phyloP scores from a whole-genome alignment of 148 eudicot genomes.

The Beta vulgaris region DNA sequence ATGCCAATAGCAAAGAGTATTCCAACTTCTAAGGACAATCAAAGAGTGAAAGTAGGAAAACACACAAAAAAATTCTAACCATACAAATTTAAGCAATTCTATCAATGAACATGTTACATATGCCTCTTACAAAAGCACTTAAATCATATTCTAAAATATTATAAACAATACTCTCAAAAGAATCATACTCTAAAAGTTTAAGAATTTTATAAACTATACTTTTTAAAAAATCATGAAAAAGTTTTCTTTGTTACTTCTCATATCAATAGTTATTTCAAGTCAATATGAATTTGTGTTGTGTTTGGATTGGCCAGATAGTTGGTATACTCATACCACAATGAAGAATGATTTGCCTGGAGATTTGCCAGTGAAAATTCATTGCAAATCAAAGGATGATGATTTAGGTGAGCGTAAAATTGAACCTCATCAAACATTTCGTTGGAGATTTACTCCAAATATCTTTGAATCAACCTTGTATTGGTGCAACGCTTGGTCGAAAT shows the following conservation, averaged over 20 bases:
- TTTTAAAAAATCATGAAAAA: background rate
- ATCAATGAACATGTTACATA: background rate
- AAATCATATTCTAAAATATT: background rate
- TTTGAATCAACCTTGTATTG: constrained; percentile 5
- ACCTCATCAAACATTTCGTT: background rate
- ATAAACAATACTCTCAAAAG: background rate
- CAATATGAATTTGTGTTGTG: background rate
- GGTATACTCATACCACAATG: background rate
- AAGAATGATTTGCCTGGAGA: background rate
- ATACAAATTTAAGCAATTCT: background rate
- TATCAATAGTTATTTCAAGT: background rate
- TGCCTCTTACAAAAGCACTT: background rate
- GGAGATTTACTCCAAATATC: constrained; percentile 12
- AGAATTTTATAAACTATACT: too few species aligned
- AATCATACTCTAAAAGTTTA: background rate
- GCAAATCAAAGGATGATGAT: constrained; percentile 18
- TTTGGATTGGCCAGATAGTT: constrained; percentile 6
- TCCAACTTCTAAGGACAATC: background rate
- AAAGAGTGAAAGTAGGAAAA: background rate
- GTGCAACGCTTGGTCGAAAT: constrained; percentile 2
- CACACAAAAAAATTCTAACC: background rate
- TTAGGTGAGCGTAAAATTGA: background rate
- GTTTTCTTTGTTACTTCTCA: background rate
- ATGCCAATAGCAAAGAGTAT: background rate
- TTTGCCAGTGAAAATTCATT: background rate